Evolutionary conservation across 169 alveolate species (phyloP).

Genomic region (Theileria annulata): DNA sequence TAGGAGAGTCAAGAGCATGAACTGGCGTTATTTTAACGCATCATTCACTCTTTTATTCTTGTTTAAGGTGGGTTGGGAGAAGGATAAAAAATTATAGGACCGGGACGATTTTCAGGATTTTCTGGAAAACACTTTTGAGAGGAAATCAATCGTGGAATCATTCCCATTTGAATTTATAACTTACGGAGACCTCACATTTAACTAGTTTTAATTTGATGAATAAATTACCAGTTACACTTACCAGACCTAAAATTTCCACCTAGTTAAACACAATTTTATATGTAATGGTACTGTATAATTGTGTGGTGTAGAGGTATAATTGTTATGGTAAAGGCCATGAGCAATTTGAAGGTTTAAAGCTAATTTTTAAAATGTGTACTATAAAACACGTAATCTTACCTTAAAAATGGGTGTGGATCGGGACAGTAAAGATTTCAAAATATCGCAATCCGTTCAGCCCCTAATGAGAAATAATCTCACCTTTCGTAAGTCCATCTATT

Average conservation of each 20-base stretch:
- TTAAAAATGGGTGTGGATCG: slow-evolving; percentile 9
- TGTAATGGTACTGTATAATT: neutral
- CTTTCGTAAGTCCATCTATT: slow-evolving; percentile 5
- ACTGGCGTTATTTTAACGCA: slow-evolving; percentile 23
- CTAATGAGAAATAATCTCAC: neutral
- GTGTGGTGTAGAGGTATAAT: slow-evolving; percentile 16
- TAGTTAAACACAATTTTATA: neutral
- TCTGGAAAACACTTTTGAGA: slow-evolving; percentile 21
- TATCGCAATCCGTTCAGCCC: slow-evolving; percentile 9
- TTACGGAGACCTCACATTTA: slow-evolving; percentile 6
- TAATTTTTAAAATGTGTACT: slow-evolving; percentile 21
- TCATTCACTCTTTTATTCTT: slow-evolving; percentile 18
- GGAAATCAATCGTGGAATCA: slow-evolving; percentile 5
- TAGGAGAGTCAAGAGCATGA: slow-evolving; percentile 26
- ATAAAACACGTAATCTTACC: slow-evolving; percentile 6
- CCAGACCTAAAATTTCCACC: neutral
- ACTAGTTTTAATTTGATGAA: neutral
- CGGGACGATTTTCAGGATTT: slow-evolving; percentile 25
- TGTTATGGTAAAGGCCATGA: neutral
- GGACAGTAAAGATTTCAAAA: slow-evolving; percentile 14
- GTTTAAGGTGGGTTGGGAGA: slow-evolving; percentile 28
- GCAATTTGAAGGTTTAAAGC: neutral
- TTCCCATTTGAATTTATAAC: slow-evolving; percentile 34
- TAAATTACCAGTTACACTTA: neutral
- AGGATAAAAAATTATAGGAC: slow-evolving; percentile 5